Evolutionary conservation across 2,329 filamentous ascomycete genomes (phyloP).

Genomic region (Exutisphaerella laricina): DNA sequence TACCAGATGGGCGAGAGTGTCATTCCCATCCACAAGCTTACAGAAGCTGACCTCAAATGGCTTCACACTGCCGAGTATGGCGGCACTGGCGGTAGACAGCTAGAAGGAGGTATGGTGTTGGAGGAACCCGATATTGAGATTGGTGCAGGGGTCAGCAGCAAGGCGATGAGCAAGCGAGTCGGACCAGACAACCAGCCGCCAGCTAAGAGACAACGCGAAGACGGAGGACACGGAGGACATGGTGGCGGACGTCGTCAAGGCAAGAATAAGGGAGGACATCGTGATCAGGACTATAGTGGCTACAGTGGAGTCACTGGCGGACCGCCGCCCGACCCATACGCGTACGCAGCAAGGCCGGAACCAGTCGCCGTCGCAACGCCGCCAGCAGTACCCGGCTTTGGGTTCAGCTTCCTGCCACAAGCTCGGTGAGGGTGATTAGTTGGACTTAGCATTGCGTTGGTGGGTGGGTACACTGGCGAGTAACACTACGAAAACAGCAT

Average conservation of each 20-base stretch:
- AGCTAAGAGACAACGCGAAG: conserved; percentile 22
- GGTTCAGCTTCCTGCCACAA: conserved; percentile 28
- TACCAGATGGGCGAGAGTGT: conserved; percentile 87
- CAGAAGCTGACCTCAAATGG: conserved; percentile 96
- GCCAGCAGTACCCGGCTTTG: conserved; percentile 38
- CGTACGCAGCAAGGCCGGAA: conserved; percentile 29
- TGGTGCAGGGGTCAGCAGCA: conserved; percentile 91
- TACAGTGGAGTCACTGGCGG: conserved; percentile 19
- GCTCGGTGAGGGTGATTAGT: background rate
- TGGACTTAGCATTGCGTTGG: conserved; percentile 2
- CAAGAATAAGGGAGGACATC: conserved; percentile 28
- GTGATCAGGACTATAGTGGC: conserved; percentile 20
- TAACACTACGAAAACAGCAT: background rate
- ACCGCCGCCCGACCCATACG: conserved; percentile 22
- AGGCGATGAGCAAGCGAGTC: conserved; percentile 46
- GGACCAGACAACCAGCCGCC: conserved; percentile 30
- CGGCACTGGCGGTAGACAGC: conserved; percentile 76
- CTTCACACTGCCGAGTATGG: conserved; percentile 90
- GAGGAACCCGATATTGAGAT: conserved; percentile 99
- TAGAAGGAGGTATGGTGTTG: conserved; percentile 79
- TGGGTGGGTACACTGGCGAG: too few relatives aligned
- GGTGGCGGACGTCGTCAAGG: conserved; percentile 20
- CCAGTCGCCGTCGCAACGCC: conserved; percentile 37
- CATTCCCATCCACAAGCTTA: conserved; percentile 87
- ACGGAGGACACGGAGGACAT: conserved; percentile 29